Evolutionary conservation across 768 basidiomycete species (phyloP), one percentile per base, ranked within the genome.

Genomic region (Tephrocybe sp.): DNA sequence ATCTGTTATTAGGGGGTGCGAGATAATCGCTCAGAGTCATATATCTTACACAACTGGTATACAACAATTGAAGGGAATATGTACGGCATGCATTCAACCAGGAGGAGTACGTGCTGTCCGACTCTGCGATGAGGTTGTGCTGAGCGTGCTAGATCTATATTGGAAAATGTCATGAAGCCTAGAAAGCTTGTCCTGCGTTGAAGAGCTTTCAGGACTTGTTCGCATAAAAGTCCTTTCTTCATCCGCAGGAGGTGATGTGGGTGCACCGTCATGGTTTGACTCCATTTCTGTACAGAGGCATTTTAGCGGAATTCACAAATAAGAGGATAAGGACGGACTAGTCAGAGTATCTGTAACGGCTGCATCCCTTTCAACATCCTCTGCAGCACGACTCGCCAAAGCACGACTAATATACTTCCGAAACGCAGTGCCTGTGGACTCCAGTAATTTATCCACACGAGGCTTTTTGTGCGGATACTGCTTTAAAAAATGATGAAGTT

Each of bases 401-500:
- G 93, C 93, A 39, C 93, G 83, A 28, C 84, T 88, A 60, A 95
- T 91, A 62, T 96, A 96, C 62, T 93, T 93, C 44, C 90, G 81
- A 75, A 95, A 96, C 6, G 90, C 90, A 17, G 89, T 81, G 1
- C 93, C 93, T 0, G 93, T 94, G 0, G 88, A 85, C 60, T 93
- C 90, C 18, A 95, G 77, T 74, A 93, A 79, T 64, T 92, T 91
- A 62, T 94, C 93, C 18, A 94, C 91, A 36, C 83, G 83, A 2
- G 83, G 72, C 61, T 81, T 80, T 64, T 92, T 93, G 60, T 92
- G 84, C 0, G 93, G 94, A 63, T 97, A 84, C 24, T 85, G 86
- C 70, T 94, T 94, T 62, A 98, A 70, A 75, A 94, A 98, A 30
- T 93, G 86, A 65, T 98, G 93, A 20, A 99, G 73, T 61, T 95